These are phyloP conservation scores for Exophiala sp. DNA, from an alignment of 2,329 filamentous ascomycete species.

Conservation along the genomic window DNA sequence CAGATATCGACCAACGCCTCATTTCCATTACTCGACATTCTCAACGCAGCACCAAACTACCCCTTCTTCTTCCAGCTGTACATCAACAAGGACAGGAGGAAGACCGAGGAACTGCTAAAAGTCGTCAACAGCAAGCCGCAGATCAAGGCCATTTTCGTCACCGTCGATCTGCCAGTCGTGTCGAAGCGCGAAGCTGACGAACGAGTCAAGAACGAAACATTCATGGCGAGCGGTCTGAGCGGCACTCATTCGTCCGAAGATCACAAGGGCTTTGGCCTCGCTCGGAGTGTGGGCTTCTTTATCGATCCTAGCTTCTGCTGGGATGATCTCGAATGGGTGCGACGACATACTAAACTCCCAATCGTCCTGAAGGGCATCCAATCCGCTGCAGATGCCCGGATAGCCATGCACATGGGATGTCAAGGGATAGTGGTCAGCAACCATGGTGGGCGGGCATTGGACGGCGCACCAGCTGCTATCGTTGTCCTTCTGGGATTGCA, in stretches of 20 bases:
- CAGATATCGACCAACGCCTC: constrained; percentile 52
- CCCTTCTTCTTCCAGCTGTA: constrained; percentile 55
- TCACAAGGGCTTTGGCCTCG: constrained; percentile 53
- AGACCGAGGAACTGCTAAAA: constrained; percentile 50
- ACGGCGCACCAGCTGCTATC: constrained; percentile 47
- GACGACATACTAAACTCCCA: constrained; percentile 46
- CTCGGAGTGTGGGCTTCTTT: constrained; percentile 36
- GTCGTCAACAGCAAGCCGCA: constrained; percentile 51
- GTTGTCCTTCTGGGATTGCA: constrained; percentile 62
- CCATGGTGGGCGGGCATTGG: constrained; percentile 56
- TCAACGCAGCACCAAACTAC: constrained; percentile 29
- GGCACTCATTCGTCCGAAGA: constrained; percentile 38
- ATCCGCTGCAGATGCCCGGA: constrained; percentile 53
- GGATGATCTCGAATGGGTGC: constrained; percentile 55
- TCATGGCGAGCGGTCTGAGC: constrained; percentile 8
- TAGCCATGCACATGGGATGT: constrained; percentile 49
- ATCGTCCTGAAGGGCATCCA: constrained; percentile 58
- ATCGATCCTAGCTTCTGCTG: constrained; percentile 53
- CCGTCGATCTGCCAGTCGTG: constrained; percentile 55
- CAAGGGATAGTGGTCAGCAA: constrained; percentile 58
- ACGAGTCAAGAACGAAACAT: constrained; percentile 39
- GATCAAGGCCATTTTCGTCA: constrained; percentile 42
- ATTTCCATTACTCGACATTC: constrained; percentile 55
- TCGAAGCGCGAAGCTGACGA: constrained; percentile 58
- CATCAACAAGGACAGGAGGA: constrained; percentile 54